Evolutionary conservation across 345 rosid species (phyloP), one percentile per base, ranked within the genome.

Genomic region (Murraya paniculata): DNA sequence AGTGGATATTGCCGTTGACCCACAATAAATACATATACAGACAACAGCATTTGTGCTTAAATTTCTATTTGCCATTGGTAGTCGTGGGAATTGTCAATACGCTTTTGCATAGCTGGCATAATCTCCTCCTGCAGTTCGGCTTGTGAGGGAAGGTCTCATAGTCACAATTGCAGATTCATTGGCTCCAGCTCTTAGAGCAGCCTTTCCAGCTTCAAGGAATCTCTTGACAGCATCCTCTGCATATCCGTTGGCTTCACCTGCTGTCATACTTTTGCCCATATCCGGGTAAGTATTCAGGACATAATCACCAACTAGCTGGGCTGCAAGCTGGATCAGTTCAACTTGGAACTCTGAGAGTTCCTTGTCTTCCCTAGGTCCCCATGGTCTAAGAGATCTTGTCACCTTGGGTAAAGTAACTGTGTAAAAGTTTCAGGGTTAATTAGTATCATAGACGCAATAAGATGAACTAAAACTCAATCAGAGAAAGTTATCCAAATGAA

Each of bases 281-380:
- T 93, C 64, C 7, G 99, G 99, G 85, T 97, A 97, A 53, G 91
- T 84, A 59, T 78, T 91, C 77, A 97, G 84, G 38, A 97, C 88
- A 62, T 94, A 82, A 79, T 97, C 99, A 1, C 99, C 99, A 14
- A 91, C 91, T 16, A 97, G 95, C 80, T 97, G 99, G 27, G 98
- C 92, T 0, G 99, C 99, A 9, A 97, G 98, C 78, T 97, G 99
- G 88, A 97, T 90, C 82, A 97, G 77, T 80, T 97, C 99, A 35
- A 91, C 90, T 80, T 97, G 99, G 76, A 97, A 97, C 74, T 97
- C 99, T 0, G 99, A 90, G 61, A 93, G 93, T 73, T 85, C 85
- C 2, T 85, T 64, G 75, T 91, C 97, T 81, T 93, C 98, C 76
- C 71, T 90, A 9, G 99, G 94, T 48, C 97, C 94, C 84, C 89